phyloP scores from a whole-genome alignment of 2,329 filamentous ascomycete species.

The Fusarium sp. region DNA sequence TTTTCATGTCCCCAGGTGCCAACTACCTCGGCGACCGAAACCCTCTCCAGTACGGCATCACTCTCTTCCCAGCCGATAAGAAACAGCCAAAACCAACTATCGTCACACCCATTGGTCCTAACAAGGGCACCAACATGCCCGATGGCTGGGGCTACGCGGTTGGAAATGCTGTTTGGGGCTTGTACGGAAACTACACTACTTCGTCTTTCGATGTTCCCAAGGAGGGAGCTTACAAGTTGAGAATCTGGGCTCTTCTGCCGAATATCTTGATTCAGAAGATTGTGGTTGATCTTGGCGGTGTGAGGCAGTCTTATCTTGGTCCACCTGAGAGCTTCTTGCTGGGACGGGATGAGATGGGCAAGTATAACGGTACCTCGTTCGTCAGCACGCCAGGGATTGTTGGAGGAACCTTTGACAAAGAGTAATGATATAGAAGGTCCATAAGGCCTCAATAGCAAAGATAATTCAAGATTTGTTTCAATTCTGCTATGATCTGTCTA shows the following conservation, averaged over 20 bases:
- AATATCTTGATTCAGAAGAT: slow-evolving; percentile 68
- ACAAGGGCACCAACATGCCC: slow-evolving; percentile 25
- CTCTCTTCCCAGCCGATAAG: slow-evolving; percentile 56
- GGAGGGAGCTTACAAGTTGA: slow-evolving; percentile 61
- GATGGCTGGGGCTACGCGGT: slow-evolving; percentile 47
- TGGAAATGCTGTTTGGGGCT: slow-evolving; percentile 60
- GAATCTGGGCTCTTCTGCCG: slow-evolving; percentile 64
- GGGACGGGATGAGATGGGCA: slow-evolving; percentile 13
- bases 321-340: slow-evolving; percentile 66
- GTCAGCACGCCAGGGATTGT: slow-evolving; percentile 2
- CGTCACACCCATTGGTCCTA: slow-evolving; percentile 28
- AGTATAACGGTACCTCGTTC: slow-evolving; percentile 32
- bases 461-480: fast-evolving
- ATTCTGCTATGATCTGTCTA: fast-evolving
- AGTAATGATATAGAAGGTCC: neutral
- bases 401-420: neutral
- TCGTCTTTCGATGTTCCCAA: slow-evolving; percentile 55
- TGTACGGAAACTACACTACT: slow-evolving; percentile 58
- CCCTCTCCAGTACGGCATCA: slow-evolving; percentile 64
- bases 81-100: slow-evolving; percentile 18
- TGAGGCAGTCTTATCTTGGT: slow-evolving; percentile 65
- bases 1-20: slow-evolving; percentile 64
- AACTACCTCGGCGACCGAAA: slow-evolving; percentile 64
- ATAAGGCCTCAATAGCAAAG: fast-evolving
- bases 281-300: slow-evolving; percentile 66